These are phyloP conservation scores for Calcarisporium arbuscula DNA, from an alignment of 2,329 filamentous ascomycete species.

Conservation along the genomic window DNA sequence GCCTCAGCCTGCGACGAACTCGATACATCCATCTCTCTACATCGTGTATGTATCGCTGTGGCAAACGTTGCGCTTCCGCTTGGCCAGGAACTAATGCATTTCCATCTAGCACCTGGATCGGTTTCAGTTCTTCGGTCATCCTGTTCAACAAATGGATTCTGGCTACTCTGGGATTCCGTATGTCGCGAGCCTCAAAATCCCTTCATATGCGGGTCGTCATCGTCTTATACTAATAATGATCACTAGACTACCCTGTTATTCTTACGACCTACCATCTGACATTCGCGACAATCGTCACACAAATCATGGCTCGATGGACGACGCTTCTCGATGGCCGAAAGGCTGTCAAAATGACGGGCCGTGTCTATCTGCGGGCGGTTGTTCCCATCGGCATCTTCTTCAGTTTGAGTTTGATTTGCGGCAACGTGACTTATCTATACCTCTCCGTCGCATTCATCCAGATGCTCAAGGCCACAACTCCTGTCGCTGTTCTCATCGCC, in stretches of 20 bases:
- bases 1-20: constrained; percentile 54
- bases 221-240: constrained; percentile 15
- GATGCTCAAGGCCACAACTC: constrained; percentile 98
- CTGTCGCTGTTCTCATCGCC: constrained; percentile 83
- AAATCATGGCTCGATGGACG: constrained; percentile 85
- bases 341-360: constrained; percentile 93
- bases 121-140: constrained; percentile 88
- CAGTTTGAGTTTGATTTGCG: constrained; percentile 91
- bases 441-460: constrained; percentile 96
- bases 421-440: constrained; percentile 93
- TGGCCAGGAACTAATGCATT: constrained; percentile 1
- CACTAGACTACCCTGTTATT: constrained; percentile 63
- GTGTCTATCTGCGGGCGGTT: constrained; percentile 87
- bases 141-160: constrained; percentile 99
- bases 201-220: too few species aligned
- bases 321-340: constrained; percentile 88
- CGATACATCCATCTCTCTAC: constrained; percentile 79
- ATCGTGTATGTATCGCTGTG: constrained; percentile 50
- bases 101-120: constrained; percentile 74
- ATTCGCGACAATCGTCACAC: constrained; percentile 92
- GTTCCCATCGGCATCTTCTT: constrained; percentile 95
- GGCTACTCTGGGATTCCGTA: constrained; percentile 71
- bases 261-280: constrained; percentile 93
- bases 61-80: too few species aligned
- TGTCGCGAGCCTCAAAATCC: constrained; percentile 17